A percentile compares a stretch with the other conserved stretches of the same genome.
These are phyloP conservation scores for Coleophoma eucalyptorum DNA, from an alignment of 2,329 filamentous ascomycete species.

Conservation along the genomic window DNA sequence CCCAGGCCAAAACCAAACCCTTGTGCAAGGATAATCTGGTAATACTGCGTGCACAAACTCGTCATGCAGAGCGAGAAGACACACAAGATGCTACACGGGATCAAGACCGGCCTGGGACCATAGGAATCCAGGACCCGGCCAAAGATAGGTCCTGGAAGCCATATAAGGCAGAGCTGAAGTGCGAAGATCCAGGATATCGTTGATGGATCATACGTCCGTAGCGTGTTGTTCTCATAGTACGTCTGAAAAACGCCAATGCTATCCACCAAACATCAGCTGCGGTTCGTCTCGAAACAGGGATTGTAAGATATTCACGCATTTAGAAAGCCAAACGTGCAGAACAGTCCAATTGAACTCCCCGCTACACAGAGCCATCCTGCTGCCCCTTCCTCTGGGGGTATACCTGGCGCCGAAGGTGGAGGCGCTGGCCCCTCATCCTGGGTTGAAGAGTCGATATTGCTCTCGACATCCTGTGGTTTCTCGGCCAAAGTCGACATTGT, in stretches of 20 bases:
- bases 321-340: constrained; percentile 44
- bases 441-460: too few relatives aligned
- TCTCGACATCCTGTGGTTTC: too few relatives aligned
- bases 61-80: constrained; percentile 62
- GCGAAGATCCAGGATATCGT: constrained; percentile 58
- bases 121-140: constrained; percentile 60
- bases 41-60: constrained; percentile 50
- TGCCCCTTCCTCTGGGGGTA: constrained; percentile 46
- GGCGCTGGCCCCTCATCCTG: too few relatives aligned
- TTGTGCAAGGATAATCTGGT: constrained; percentile 46
- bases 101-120: constrained; percentile 52
- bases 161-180: constrained; percentile 48
- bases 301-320: constrained; percentile 26
- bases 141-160: constrained; percentile 49
- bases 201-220: constrained; percentile 43
- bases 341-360: constrained; percentile 37
- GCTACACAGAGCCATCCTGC: constrained; percentile 52
- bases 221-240: constrained; percentile 47
- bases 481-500: too few relatives aligned
- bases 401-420: background rate
- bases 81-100: constrained; percentile 48
- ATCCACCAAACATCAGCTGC: background rate
- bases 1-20: constrained; percentile 39
- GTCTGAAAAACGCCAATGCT: constrained; percentile 50
- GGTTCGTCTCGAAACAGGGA: background rate